A percentile compares a stretch with the other conserved stretches of the same genome.
These are phyloP conservation scores for Gossypium trilobum DNA, from an alignment of 441 rosid genomes.

Conservation along the genomic window DNA sequence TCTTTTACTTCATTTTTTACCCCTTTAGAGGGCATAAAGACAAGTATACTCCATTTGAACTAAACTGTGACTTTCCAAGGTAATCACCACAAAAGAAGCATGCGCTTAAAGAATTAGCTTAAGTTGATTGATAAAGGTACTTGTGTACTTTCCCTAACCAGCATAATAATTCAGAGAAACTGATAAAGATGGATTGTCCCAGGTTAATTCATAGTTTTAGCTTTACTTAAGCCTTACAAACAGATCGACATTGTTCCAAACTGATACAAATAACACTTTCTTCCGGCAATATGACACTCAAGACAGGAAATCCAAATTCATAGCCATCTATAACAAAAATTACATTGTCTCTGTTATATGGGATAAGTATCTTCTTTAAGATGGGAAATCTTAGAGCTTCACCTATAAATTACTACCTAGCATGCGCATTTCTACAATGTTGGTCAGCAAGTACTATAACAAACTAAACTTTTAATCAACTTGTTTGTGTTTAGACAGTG, in stretches of 20 bases:
- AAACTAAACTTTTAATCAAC: constrained; percentile 5
- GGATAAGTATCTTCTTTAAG: neutral
- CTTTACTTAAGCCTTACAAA: constrained; percentile 3
- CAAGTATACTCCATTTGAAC: neutral
- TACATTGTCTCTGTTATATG: neutral
- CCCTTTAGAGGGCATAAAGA: neutral
- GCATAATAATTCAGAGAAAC: neutral
- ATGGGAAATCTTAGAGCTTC: constrained; percentile 6
- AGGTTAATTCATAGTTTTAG: neutral
- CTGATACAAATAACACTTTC: neutral
- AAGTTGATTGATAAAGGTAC: neutral
- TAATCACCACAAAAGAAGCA: neutral
- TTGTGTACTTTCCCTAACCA: neutral
- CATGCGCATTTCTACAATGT: neutral
- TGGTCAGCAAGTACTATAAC: neutral
- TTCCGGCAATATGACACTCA: neutral
- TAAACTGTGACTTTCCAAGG: constrained; percentile 4
- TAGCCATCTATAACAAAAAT: neutral
- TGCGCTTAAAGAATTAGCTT: neutral
- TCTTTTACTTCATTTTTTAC: neutral
- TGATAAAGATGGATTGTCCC: neutral
- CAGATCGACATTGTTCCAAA: neutral
- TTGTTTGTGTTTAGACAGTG: neutral
- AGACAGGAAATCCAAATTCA: neutral
- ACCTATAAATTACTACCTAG: neutral